Evolutionary conservation across 345 rosid species (phyloP), one percentile per base, ranked within the genome.

Genomic region (Corchorus capsularis): DNA sequence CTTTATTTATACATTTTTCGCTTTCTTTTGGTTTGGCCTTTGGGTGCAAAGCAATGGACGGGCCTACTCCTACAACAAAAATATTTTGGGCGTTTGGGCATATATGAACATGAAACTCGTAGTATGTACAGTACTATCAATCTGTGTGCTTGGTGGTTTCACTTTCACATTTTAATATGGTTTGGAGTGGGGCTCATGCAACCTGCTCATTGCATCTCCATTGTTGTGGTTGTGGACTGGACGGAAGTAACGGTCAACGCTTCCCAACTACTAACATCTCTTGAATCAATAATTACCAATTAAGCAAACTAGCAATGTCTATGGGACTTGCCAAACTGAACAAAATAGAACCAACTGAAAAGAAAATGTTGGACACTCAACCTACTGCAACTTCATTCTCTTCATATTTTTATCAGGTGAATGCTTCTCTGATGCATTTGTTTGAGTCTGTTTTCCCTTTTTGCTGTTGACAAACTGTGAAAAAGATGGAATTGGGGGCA

Each of bases 401-500:
- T 87, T 80, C 9, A 56, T 62, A 77, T 75, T 86, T 71, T 71
- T 85, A 15, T 83, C 84, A 12, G 75, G 81, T 22, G 84, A 78
- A 54, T 80, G 78, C n/a, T 78, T 85, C 57, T 66, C 67, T 35
- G 81, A 72, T 78, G 63, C n/a, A 84, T 75, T 73, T 45, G 73
- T 39, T 54, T 68, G 41, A 50, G 50, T 69, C n/a, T 70, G 79
- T 63, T 62, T 78, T 15, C 69, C 60, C 76, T 85, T 88, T 80
- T 67, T 73, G 63, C 81, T 78, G 83, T 90, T 91, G 19, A 86
- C 89, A 79, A 92, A 92, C 80, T 91, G 92, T 0, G 97, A 87
- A 83, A 94, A 91, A 27, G 98, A 90, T 5, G 89, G 97, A 79
- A 92, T 86, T 32, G 77, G 71, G 0, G 94, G 94, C 62, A 87